These are phyloP conservation scores for Lactarius evosmus DNA, from an alignment of 768 basidiomycete species.

Conservation along the genomic window DNA sequence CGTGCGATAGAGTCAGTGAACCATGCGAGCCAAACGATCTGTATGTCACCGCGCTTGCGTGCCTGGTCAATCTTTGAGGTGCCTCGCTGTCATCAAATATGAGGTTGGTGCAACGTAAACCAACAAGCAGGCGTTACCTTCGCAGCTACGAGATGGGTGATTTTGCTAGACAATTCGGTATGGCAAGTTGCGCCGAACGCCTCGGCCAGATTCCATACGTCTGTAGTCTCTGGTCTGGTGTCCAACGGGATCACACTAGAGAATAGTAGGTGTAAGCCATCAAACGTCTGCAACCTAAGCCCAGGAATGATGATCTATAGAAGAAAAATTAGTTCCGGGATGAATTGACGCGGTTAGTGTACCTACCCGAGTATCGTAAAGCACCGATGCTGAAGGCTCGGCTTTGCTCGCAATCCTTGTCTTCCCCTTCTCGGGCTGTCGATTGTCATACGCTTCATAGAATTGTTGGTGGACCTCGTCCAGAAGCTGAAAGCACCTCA, in stretches of 20 bases:
- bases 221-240: conserved; percentile 69
- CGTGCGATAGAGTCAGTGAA: conserved; percentile 84
- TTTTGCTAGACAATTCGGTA: conserved; percentile 56
- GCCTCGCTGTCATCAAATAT: conserved; percentile 52
- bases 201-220: conserved; percentile 81
- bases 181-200: conserved; percentile 87
- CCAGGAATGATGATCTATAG: conserved; percentile 78
- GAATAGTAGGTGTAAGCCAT: conserved; percentile 80
- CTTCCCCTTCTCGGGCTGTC: conserved; percentile 32
- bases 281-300: conserved; percentile 72
- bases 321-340: neutral
- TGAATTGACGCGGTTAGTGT: neutral
- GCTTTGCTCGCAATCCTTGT: conserved; percentile 33
- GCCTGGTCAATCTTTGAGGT: conserved; percentile 91
- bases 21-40: conserved; percentile 88
- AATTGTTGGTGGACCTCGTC: conserved; percentile 75
- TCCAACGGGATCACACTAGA: conserved; percentile 95
- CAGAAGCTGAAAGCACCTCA: conserved; percentile 55
- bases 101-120: conserved; percentile 12
- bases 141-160: conserved; percentile 91
- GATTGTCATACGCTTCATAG: conserved; percentile 62
- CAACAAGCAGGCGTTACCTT: conserved; percentile 50
- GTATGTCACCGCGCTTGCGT: conserved; percentile 67
- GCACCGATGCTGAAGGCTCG: conserved; percentile 29
- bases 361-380: conserved; percentile 77